phyloP scores from a whole-genome alignment of 176 grass and related monocot genomes.

The Oryza officinalis region DNA sequence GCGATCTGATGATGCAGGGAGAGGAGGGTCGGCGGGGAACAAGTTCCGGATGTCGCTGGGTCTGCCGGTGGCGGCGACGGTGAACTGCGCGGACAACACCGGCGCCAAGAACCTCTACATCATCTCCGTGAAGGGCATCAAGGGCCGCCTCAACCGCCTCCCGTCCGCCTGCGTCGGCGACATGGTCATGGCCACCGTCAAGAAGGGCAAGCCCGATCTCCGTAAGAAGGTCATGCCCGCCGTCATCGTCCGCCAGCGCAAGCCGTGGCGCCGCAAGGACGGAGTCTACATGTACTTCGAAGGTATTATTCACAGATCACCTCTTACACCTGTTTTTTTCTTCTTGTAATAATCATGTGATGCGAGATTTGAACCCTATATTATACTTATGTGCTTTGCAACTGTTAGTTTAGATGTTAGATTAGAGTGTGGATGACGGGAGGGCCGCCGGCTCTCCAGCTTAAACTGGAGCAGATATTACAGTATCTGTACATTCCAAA shows the following conservation, averaged over 20 bases:
- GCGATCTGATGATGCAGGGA: slow-evolving; percentile 31
- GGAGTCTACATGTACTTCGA: slow-evolving; percentile 76
- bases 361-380: too few relatives aligned
- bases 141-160: slow-evolving; percentile 64
- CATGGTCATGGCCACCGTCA: slow-evolving; percentile 80
- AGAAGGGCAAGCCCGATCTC: slow-evolving; percentile 70
- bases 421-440: slow-evolving; percentile 5
- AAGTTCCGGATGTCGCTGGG: slow-evolving; percentile 66
- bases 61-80: slow-evolving; percentile 63
- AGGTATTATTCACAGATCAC: slow-evolving; percentile 24
- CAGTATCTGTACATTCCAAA: slow-evolving; percentile 63
- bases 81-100: slow-evolving; percentile 65
- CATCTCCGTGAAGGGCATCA: slow-evolving; percentile 73
- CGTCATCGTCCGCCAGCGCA: slow-evolving; percentile 66
- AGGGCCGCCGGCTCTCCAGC: slow-evolving; percentile 35
- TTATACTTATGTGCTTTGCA: neutral
- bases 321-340: too few relatives aligned
- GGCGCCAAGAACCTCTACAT: slow-evolving; percentile 67
- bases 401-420: neutral
- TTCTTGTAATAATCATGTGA: too few relatives aligned
- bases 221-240: slow-evolving; percentile 74
- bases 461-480: slow-evolving; percentile 42
- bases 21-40: slow-evolving; percentile 55
- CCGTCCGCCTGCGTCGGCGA: slow-evolving; percentile 71
- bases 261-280: slow-evolving; percentile 68